Evolutionary conservation across 352 stramenopile genomes (phyloP), one percentile per base, ranked within the genome.

Genomic region (Phytopythium helicoides): DNA sequence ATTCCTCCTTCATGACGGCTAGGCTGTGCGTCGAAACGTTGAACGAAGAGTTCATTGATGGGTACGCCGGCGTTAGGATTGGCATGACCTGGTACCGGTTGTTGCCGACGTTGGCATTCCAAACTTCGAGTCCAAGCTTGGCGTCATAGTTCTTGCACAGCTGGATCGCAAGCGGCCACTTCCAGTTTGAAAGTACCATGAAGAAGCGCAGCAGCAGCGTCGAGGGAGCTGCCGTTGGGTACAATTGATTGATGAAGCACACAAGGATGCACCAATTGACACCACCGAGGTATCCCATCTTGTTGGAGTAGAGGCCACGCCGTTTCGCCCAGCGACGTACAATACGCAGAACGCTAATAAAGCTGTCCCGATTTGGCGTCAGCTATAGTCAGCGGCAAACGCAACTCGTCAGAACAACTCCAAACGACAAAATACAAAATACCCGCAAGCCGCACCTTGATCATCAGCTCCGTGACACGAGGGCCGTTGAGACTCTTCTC

Each of bases 241-340:
- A 95, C 47, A 96, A 53, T 51, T 95, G 86, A 39, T 95, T 98
- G 45, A 99, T 91, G 47, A 97, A 98, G 59, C 90, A 97, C 22
- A 98, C 95, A 45, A 99, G 73, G 60, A 99, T 99, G 54, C 96
- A 98, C 76, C 86, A 99, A 71, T 99, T 99, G 18, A 99, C 92
- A 60, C 97, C 97, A 47, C 97, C 97, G 3, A 99, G 71, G 64
- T 99, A 99, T 10, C 97, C 97, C 71, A 99, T 94, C 59, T 99
- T 98, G 82, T 99, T 99, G 41, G 90, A 98, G 73, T 99, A 99
- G 25, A 99, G 64, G 22, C 97, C 97, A 23, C 98, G 73, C 31
- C 80, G 73, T 51, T 97, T 96, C 16, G 85, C 84, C 89, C 89
- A 97, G 47, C 83, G 76, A 64, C 88, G 74, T 42, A 96, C 86